Base-by-base conservation (phyloP, 495 filamentous ascomycete genomes). In the Podospora bellae-mahoneyi region DNA sequence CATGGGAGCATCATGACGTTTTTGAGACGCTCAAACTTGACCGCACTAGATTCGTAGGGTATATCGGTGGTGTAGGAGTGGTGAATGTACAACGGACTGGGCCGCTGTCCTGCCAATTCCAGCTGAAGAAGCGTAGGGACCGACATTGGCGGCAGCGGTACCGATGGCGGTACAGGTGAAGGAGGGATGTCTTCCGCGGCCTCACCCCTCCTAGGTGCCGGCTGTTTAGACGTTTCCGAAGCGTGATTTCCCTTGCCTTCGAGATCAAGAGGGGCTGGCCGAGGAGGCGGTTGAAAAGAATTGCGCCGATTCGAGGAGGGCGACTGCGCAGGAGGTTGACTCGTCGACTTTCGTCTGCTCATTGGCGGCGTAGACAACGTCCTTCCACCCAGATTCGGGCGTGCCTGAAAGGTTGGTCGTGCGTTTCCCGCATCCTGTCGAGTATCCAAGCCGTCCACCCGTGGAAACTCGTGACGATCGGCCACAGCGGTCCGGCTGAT, bases 11-110 rank as follows among this genome's bases (percentile, higher is more conserved):
- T 78, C 7, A 98, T 80, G 76, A 97, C 94, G 75, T 98, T 97
- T 66, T 90, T 82, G n/a, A 99, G 83, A 60, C 95, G 87, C 74
- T 98, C 93, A 64, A 98, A 89, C 73, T 97, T 97, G 72, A 97
- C 85, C n/a, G 89, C 89, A n/a, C 92, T 93, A 20, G 95, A 97
- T 79, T 99, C 95, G 78, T 97, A 97, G 0, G 92, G 92, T 60
- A 92, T 87, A 66, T 97, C 93, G 59, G 69, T 72, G 60, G 82
- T 85, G 27, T 88, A 84, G 2, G 91, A 87, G 66, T 90, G 88
- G 74, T 96, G 88, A 60, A 97, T 96, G 72, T 96, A 97, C 64
- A 96, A 78, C 2, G 93, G 92, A 59, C 92, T 95, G 3, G 93
- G 93, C 30, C 88, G 84, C 57, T 91, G 86, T 2, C 90, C 91